phyloP scores from a whole-genome alignment of 768 basidiomycete genomes.

The Russula virescens region DNA sequence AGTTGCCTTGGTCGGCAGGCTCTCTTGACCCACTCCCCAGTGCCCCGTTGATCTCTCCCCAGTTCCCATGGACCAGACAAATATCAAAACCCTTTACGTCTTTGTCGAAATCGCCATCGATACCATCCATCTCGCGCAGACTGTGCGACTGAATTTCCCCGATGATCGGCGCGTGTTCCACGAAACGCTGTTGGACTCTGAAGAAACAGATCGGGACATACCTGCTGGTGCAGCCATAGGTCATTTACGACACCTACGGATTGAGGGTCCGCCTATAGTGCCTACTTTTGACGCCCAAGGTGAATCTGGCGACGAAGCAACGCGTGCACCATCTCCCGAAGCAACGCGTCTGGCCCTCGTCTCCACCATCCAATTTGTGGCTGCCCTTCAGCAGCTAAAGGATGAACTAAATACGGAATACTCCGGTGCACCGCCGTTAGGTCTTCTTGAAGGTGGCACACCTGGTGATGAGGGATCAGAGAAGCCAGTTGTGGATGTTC shows the following conservation, averaged over 20 bases:
- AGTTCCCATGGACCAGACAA: slow-evolving; percentile 95
- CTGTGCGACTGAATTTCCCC: slow-evolving; percentile 87
- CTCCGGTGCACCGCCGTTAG: slow-evolving; percentile 21
- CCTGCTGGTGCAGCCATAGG: slow-evolving; percentile 40
- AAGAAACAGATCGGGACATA: slow-evolving; percentile 42
- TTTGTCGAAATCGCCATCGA: slow-evolving; percentile 98
- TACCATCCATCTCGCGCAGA: slow-evolving; percentile 71
- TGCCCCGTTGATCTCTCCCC: slow-evolving; percentile 13
- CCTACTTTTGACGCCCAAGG: slow-evolving; percentile 2
- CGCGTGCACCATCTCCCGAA: slow-evolving; percentile 22
- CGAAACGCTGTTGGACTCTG: slow-evolving; percentile 54
- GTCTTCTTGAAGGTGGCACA: slow-evolving; percentile 21
- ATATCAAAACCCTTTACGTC: slow-evolving; percentile 91
- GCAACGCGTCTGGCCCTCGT: slow-evolving; percentile 82
- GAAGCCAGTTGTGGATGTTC: slow-evolving; percentile 13
- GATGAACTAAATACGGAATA: slow-evolving; percentile 59
- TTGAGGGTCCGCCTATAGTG: slow-evolving; percentile 41
- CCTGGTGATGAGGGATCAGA: slow-evolving; percentile 3
- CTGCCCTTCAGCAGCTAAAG: slow-evolving; percentile 82
- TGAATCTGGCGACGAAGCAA: slow-evolving; percentile 20
- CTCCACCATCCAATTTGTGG: slow-evolving; percentile 96
- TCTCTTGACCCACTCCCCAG: not conserved
- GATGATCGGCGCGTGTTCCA: slow-evolving; percentile 62
- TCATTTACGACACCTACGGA: slow-evolving; percentile 45
- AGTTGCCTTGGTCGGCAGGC: slow-evolving; percentile 79